phyloP scores from a whole-genome alignment of 2,329 filamentous ascomycete genomes.

The Aureobasidium sp. region DNA sequence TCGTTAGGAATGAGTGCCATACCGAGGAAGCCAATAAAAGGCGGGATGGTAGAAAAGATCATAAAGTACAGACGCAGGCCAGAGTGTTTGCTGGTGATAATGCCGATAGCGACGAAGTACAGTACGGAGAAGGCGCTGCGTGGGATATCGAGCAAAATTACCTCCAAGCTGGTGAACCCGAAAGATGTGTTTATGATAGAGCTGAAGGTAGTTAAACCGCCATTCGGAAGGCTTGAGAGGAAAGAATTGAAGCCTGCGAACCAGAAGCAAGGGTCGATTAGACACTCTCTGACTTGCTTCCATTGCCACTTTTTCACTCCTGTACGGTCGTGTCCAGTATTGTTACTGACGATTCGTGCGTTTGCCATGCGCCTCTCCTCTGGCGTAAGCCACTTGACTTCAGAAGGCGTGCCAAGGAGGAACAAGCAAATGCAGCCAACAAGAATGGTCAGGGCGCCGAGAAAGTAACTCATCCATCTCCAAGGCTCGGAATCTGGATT shows the following conservation, averaged over 20 bases:
- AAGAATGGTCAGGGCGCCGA: slow-evolving; percentile 22
- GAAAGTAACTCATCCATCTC: slow-evolving; percentile 26
- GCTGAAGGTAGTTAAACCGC: slow-evolving; percentile 16
- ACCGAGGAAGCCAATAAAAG: slow-evolving; percentile 30
- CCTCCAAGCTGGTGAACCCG: slow-evolving; percentile 23
- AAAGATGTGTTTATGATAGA: slow-evolving; percentile 16
- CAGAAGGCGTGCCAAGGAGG: slow-evolving; percentile 24
- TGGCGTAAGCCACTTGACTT: slow-evolving; percentile 24
- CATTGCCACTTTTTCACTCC: slow-evolving; percentile 25
- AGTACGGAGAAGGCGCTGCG: slow-evolving; percentile 25
- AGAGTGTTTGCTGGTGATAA: slow-evolving; percentile 24
- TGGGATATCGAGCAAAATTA: slow-evolving; percentile 29
- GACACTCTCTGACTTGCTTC: slow-evolving; percentile 24
- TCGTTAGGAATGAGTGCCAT: slow-evolving; percentile 31
- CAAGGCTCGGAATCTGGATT: slow-evolving; percentile 23
- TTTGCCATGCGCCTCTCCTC: slow-evolving; percentile 25
- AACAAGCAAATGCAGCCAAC: slow-evolving; percentile 25
- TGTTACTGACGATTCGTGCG: slow-evolving; percentile 25
- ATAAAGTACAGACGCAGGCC: slow-evolving; percentile 31
- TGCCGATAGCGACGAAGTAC: slow-evolving; percentile 30
- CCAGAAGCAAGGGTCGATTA: slow-evolving; percentile 24
- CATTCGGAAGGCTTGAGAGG: slow-evolving; percentile 21
- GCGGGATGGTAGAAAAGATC: slow-evolving; percentile 25
- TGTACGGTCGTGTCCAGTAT: slow-evolving; percentile 26
- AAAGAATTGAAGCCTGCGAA: slow-evolving; percentile 27